Evolutionary conservation across 768 basidiomycete species (phyloP).

Genomic region (Hortiboletus campestris): DNA sequence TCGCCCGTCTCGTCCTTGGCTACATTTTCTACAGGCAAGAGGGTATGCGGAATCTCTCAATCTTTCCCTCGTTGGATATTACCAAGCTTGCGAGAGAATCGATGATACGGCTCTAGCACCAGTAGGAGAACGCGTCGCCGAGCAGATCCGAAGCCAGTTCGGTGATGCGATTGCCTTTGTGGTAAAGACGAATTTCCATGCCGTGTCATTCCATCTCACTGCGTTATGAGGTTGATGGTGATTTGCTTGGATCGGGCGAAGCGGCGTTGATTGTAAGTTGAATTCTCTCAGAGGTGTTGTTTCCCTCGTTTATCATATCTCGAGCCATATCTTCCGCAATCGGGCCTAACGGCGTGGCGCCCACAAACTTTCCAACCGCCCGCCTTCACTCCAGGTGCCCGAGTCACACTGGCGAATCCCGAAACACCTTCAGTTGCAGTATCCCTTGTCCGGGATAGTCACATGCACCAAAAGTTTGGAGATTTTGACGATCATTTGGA

Average conservation of each 20-base stretch:
- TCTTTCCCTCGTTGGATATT: conserved; percentile 66
- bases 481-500: conserved; percentile 86
- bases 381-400: conserved; percentile 46
- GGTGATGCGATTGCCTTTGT: conserved; percentile 65
- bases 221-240: conserved; percentile 54
- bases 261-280: conserved; percentile 58
- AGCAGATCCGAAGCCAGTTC: conserved; percentile 53
- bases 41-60: conserved; percentile 55
- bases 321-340: conserved; percentile 51
- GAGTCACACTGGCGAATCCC: conserved; percentile 45
- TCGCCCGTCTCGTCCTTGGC: background rate
- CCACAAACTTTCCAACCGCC: conserved; percentile 37
- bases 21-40: conserved; percentile 43
- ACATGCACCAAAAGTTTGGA: conserved; percentile 58
- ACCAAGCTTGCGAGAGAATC: conserved; percentile 67
- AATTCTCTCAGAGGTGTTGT: background rate
- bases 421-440: conserved; percentile 48
- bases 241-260: conserved; percentile 49
- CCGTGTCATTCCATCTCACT: conserved; percentile 7
- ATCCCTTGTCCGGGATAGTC: conserved; percentile 46
- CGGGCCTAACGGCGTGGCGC: conserved; percentile 46
- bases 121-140: conserved; percentile 62
- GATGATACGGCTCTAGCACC: conserved; percentile 61
- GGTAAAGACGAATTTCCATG: conserved; percentile 39
- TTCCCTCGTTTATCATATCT: conserved; percentile 4